Evolutionary conservation across 2,329 filamentous ascomycete genomes (phyloP).

Genomic region (Sporothrix pseudoabietina): DNA sequence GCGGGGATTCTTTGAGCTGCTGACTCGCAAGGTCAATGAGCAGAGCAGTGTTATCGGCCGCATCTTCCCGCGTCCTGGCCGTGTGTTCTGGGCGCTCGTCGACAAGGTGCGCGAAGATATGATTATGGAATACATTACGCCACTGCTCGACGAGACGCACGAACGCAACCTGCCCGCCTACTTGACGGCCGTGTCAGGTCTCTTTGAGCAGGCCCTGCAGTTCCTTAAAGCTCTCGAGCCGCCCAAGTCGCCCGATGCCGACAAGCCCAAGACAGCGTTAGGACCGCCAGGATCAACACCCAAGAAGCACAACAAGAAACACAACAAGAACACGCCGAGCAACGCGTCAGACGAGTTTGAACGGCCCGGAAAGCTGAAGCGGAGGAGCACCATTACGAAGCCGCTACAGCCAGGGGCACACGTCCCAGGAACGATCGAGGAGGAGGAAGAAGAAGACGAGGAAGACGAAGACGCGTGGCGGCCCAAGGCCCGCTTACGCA

Average conservation of each 20-base stretch:
- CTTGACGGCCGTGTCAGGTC: slow-evolving; percentile 79
- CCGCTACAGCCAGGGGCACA: neutral
- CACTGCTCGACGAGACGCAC: slow-evolving; percentile 85
- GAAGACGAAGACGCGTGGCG: slow-evolving; percentile 29
- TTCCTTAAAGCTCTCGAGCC: slow-evolving; percentile 72
- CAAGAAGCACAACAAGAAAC: slow-evolving; percentile 9
- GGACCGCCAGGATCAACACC: neutral
- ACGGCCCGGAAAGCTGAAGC: slow-evolving; percentile 19
- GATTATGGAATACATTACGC: slow-evolving; percentile 80
- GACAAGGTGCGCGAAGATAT: slow-evolving; percentile 83
- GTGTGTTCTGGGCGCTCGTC: slow-evolving; percentile 76
- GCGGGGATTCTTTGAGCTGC: slow-evolving; percentile 73
- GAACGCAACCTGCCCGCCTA: slow-evolving; percentile 74
- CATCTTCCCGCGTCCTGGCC: slow-evolving; percentile 72
- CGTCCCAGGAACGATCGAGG: neutral
- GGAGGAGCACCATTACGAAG: slow-evolving; percentile 9
- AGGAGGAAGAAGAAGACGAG: slow-evolving; percentile 27
- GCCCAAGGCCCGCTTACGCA: slow-evolving; percentile 38
- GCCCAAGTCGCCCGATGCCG: slow-evolving; percentile 55
- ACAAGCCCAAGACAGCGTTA: neutral
- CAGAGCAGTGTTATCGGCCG: slow-evolving; percentile 76
- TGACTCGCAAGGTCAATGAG: slow-evolving; percentile 77
- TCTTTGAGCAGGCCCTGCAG: slow-evolving; percentile 82
- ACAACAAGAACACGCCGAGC: slow-evolving; percentile 21
- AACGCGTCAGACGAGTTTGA: neutral